Conservation (phyloP, 169 alveolate genomes). For the Miamiensis avidus region DNA sequence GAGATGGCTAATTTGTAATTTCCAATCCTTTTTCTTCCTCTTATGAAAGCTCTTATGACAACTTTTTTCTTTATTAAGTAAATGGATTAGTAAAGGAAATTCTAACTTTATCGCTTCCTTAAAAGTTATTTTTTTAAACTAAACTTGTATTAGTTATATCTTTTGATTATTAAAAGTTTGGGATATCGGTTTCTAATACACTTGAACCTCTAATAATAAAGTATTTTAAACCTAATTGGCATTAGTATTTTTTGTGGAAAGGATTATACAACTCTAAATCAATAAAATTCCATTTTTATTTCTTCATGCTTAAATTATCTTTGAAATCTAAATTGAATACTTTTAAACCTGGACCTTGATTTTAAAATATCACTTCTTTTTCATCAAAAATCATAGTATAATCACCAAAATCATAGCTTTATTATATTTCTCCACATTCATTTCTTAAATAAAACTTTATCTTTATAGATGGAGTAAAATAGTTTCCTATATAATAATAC, state of each 20-base stretch:
- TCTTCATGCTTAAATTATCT: background rate
- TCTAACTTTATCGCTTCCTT: too few species aligned
- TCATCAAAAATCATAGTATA: background rate
- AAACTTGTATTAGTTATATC: too few species aligned
- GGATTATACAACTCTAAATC: background rate
- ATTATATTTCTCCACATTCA: background rate
- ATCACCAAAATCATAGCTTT: background rate
- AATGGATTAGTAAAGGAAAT: too few species aligned
- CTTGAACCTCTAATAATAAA: background rate
- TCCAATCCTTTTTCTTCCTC: too few species aligned
- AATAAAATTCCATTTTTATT: background rate
- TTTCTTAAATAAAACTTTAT: too few species aligned
- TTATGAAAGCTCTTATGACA: too few species aligned
- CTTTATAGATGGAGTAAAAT: background rate
- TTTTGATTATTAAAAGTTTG: too few species aligned
- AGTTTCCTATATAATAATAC: background rate
- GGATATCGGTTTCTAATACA: too few species aligned
- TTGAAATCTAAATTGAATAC: background rate
- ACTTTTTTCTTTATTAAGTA: too few species aligned
- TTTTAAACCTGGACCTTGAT: background rate
- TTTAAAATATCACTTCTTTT: background rate
- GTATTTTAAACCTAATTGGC: background rate
- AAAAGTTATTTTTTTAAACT: too few species aligned
- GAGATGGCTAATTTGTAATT: too few species aligned
- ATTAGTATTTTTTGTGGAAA: background rate